Evolutionary conservation across 768 basidiomycete genomes (phyloP), one percentile per base, ranked within the genome.

Genomic region (Podaxis sp.): DNA sequence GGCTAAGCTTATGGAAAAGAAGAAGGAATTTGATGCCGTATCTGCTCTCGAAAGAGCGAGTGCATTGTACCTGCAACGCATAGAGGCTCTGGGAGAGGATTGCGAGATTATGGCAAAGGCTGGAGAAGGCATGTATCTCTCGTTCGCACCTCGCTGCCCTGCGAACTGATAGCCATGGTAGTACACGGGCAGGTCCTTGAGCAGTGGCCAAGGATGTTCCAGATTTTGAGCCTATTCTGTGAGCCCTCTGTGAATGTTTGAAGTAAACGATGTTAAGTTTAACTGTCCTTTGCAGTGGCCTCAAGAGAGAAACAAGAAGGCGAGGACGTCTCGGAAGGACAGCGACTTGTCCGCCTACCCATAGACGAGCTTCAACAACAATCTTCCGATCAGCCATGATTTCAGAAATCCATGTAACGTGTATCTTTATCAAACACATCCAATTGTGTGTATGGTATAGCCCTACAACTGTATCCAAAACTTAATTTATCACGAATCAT

Each of bases 191-290:
- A 91, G 70, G 89, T 92, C 3, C 81, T 91, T 26, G 85, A 85
- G 62, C 89, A 92, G 65, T 92, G 90, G 90, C 88, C 89, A 9
- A 85, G 84, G 70, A 93, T 93, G 91, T 92, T 93, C 68, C 82
- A 86, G 66, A 90, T 90, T 57, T 76, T 93, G 54, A 83, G 76
- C 61, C 76, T 87, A 63, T 92, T 91, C 71, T 68, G 91, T 92
- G 68, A 68, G 62, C 56, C 19, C 6, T 40, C 33, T 46, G 4
- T 26, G 30, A 8, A 13, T 51, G 6, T 1, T 15, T 51, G 8
- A 22, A 24, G 4, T 44, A 17, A 19, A 24, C 12, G 12, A 9
- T 24, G 7, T 22, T 19, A 17, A n/a, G 58, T 15, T 19, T 12
- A 19, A 61, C 39, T 33, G 49, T 19, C 48, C 13, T 46, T 26